phyloP scores from a whole-genome alignment of 345 rosid species.

The Heritiera fomes region DNA sequence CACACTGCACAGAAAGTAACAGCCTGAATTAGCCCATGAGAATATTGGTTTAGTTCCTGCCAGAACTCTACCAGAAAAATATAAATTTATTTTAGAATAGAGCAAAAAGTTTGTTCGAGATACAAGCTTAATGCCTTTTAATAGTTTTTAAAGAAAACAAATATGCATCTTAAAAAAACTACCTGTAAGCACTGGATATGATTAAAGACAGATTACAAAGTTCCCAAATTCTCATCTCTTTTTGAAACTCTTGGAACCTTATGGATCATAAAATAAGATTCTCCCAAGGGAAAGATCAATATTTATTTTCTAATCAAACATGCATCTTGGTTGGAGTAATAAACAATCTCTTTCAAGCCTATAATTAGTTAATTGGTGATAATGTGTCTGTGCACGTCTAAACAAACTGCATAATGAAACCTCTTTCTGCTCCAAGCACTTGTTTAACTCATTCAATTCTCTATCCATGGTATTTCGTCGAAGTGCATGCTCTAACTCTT shows the following conservation, averaged over 20 bases:
- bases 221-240: not conserved
- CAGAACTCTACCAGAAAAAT: not conserved
- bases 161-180: not conserved
- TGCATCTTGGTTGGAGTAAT: slow-evolving; percentile 5
- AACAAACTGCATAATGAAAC: slow-evolving; percentile 31
- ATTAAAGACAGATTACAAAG: not conserved
- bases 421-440: slow-evolving; percentile 93
- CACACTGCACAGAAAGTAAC: slow-evolving; percentile 49
- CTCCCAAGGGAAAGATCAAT: not conserved
- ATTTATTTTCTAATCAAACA: slow-evolving; percentile 10
- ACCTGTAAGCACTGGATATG: not conserved
- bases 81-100: slow-evolving; percentile 2
- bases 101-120: not conserved
- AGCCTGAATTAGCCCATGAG: slow-evolving; percentile 1
- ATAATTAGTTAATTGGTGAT: not conserved
- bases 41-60: not conserved
- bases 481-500: slow-evolving; percentile 91
- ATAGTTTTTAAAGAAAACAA: slow-evolving; percentile 3
- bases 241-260: not conserved
- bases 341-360: slow-evolving; percentile 2
- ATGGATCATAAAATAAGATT: slow-evolving; percentile 1
- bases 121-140: not conserved
- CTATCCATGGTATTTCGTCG: slow-evolving; percentile 76
- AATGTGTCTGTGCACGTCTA: not conserved
- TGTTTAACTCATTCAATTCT: slow-evolving; percentile 78